Evolutionary conservation across 345 rosid genomes (phyloP).

Genomic region (Acer negundo): DNA sequence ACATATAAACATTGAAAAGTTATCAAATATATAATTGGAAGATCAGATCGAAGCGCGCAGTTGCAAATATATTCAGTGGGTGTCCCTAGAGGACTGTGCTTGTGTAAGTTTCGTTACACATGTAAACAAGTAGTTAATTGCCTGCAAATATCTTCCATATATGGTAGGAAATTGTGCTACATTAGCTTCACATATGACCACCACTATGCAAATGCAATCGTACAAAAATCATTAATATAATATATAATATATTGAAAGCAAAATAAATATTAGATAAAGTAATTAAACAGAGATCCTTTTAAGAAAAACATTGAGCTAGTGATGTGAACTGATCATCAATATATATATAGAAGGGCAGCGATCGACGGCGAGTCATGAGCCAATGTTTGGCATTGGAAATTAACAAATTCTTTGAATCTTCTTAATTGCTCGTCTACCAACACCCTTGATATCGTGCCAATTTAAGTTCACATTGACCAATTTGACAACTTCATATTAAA

Average conservation of each 20-base stretch:
- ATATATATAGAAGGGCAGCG: too few relatives aligned
- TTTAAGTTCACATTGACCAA: neutral
- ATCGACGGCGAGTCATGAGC: neutral
- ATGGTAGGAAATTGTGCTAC: constrained; percentile 1
- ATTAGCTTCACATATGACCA: neutral
- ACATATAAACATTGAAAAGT: too few relatives aligned
- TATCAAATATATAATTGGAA: too few relatives aligned
- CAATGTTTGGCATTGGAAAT: neutral
- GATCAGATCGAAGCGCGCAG: too few relatives aligned
- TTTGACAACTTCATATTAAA: neutral
- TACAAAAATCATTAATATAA: neutral
- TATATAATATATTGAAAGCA: neutral
- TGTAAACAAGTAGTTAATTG: neutral
- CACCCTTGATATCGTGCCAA: neutral
- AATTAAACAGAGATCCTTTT: neutral
- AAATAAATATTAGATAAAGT: neutral
- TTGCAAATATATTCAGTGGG: too few relatives aligned
- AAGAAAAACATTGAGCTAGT: too few relatives aligned
- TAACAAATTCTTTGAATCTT: constrained; percentile 9
- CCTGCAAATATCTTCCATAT: neutral
- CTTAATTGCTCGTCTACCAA: neutral
- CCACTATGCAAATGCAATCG: neutral
- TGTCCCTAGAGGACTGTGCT: constrained; percentile 5
- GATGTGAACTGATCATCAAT: too few relatives aligned
- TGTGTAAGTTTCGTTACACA: neutral